phyloP scores from a whole-genome alignment of 495 filamentous ascomycete genomes.

The Penicillium dipodomyicola region DNA sequence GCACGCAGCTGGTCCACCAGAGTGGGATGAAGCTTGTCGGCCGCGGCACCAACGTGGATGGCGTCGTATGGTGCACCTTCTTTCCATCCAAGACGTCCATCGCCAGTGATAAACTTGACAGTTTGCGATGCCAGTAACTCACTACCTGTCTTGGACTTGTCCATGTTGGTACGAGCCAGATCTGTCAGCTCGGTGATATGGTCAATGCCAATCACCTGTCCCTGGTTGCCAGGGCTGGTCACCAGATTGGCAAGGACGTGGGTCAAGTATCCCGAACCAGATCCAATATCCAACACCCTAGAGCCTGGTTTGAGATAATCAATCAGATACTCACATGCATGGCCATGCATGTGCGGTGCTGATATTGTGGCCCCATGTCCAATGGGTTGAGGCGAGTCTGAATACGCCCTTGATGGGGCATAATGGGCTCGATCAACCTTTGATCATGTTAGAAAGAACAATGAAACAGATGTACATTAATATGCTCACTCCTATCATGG shows the following conservation, averaged over 20 bases:
- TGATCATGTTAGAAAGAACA: background rate
- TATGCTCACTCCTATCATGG: slow-evolving; percentile 69
- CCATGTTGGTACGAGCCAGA: slow-evolving; percentile 70
- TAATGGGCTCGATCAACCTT: slow-evolving; percentile 95
- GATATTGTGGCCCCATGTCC: slow-evolving; percentile 87
- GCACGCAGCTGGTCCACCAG: slow-evolving; percentile 75
- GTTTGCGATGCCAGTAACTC: slow-evolving; percentile 56
- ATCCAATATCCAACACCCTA: slow-evolving; percentile 82
- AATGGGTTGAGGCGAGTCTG: slow-evolving; percentile 88
- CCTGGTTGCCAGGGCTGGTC: slow-evolving; percentile 43
- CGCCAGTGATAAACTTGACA: slow-evolving; percentile 73
- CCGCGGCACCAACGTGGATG: slow-evolving; percentile 94
- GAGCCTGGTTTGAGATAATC: slow-evolving; percentile 54
- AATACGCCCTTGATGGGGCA: slow-evolving; percentile 68
- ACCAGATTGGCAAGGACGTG: slow-evolving; percentile 84
- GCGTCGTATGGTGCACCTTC: slow-evolving; percentile 70
- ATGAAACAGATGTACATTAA: background rate
- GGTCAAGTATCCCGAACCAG: slow-evolving; percentile 87
- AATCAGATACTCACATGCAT: slow-evolving; percentile 66
- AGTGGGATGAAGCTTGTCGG: slow-evolving; percentile 65
- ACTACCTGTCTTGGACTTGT: slow-evolving; percentile 64
- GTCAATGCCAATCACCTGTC: slow-evolving; percentile 77
- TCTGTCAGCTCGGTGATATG: slow-evolving; percentile 79
- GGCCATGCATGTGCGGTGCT: slow-evolving; percentile 96
- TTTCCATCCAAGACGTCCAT: slow-evolving; percentile 77